A percentile compares a stretch with the other conserved stretches of the same genome.
Conservation (phyloP, 805 yeast species). For the Wickerhamiella azymoides region DNA sequence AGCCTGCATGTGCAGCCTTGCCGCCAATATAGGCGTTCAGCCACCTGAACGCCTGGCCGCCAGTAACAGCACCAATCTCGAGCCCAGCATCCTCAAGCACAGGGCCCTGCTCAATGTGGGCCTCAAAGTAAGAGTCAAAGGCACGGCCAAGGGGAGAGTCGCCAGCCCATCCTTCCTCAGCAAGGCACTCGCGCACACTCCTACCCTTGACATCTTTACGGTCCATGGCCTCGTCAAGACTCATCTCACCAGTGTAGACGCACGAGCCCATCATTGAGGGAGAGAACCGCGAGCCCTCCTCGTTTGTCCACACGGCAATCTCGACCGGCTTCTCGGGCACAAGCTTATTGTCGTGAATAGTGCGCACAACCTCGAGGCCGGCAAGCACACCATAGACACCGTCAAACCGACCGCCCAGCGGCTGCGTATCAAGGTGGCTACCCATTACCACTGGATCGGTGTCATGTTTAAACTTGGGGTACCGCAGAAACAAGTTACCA, state of each 20-base stretch:
- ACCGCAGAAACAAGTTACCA: constrained; percentile 56
- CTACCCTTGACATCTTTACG: constrained; percentile 34
- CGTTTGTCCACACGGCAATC: constrained; percentile 58
- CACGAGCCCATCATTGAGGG: constrained; percentile 50
- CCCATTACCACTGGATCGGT: constrained; percentile 52
- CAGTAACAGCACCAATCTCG: constrained; percentile 50
- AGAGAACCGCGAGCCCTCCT: constrained; percentile 71
- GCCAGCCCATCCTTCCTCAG: constrained; percentile 52
- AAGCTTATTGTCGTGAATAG: constrained; percentile 43
- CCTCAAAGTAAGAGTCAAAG: constrained; percentile 55
- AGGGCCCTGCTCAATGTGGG: constrained; percentile 71
- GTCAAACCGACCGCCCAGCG: constrained; percentile 66
- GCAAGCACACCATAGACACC: constrained; percentile 57
- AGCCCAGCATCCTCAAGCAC: constrained; percentile 42
- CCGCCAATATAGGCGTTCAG: constrained; percentile 42
- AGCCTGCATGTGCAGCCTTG: constrained; percentile 59
- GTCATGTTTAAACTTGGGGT: constrained; percentile 38
- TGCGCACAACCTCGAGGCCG: constrained; percentile 53
- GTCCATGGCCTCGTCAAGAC: constrained; percentile 31
- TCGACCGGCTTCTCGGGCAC: constrained; percentile 56
- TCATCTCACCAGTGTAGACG: constrained; percentile 46
- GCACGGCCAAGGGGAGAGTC: constrained; percentile 33
- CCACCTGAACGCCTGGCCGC: constrained; percentile 59
- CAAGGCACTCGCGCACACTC: constrained; percentile 37
- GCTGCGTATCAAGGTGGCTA: constrained; percentile 65